Evolutionary conservation across 371 early-diverging fungal genomes (phyloP).

Genomic region (Rhizopus arrhizus): DNA sequence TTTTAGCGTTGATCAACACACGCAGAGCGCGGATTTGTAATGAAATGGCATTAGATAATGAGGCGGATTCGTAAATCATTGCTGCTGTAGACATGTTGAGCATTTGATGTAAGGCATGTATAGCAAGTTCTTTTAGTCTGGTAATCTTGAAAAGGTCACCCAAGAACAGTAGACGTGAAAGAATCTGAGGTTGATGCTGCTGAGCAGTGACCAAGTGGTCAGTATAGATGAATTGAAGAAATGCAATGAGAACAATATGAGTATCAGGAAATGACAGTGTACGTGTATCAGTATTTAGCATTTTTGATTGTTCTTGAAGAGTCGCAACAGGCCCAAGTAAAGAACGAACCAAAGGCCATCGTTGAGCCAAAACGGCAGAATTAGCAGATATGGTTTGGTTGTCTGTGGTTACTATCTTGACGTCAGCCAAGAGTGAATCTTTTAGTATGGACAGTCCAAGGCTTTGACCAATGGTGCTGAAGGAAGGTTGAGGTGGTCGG

Average conservation of each 20-base stretch:
- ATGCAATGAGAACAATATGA: slow-evolving; percentile 57
- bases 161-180: slow-evolving; percentile 60
- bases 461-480: slow-evolving; percentile 40
- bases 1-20: slow-evolving; percentile 50
- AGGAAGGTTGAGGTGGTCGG: slow-evolving; percentile 42
- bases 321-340: slow-evolving; percentile 23
- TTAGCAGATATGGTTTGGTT: slow-evolving; percentile 59
- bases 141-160: slow-evolving; percentile 58
- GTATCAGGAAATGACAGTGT: slow-evolving; percentile 54
- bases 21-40: slow-evolving; percentile 59
- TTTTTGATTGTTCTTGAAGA: slow-evolving; percentile 11
- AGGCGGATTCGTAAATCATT: slow-evolving; percentile 58
- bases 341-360: slow-evolving; percentile 60
- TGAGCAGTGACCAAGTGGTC: slow-evolving; percentile 63
- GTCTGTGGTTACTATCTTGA: slow-evolving; percentile 59
- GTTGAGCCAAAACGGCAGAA: slow-evolving; percentile 62
- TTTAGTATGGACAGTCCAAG: slow-evolving; percentile 63
- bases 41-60: slow-evolving; percentile 50
- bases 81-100: slow-evolving; percentile 63
- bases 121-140: slow-evolving; percentile 56
- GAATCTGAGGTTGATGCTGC: slow-evolving; percentile 52
- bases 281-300: slow-evolving; percentile 14
- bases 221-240: slow-evolving; percentile 70
- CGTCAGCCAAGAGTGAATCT: slow-evolving; percentile 57
- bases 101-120: slow-evolving; percentile 59